Evolutionary conservation across 345 rosid species (phyloP).

Genomic region (Tarenaya hassleriana): DNA sequence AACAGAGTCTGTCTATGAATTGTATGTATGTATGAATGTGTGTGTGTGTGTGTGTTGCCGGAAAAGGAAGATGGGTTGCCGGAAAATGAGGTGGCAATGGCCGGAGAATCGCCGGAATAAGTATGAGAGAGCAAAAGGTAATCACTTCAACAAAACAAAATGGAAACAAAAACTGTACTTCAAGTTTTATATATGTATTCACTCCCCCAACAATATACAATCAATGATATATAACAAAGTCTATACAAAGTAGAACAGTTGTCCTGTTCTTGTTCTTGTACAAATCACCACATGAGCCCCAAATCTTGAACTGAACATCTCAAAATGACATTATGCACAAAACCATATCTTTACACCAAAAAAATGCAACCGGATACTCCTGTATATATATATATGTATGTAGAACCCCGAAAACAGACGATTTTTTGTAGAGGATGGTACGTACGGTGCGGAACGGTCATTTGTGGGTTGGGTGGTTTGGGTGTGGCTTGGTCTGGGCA

Average conservation of each 20-base stretch:
- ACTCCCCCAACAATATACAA: neutral
- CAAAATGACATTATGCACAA: conserved; percentile 29
- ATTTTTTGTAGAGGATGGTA: neutral
- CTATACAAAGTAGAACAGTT: too few relatives aligned
- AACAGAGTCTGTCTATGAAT: too few relatives aligned
- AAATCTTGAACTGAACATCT: too few relatives aligned
- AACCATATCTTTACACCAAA: too few relatives aligned
- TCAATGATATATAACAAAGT: neutral
- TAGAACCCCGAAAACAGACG: conserved; percentile 17
- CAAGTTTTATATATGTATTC: neutral
- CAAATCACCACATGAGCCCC: too few relatives aligned
- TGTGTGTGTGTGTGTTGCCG: too few relatives aligned
- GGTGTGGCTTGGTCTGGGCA: conserved; percentile 39
- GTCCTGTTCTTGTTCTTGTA: too few relatives aligned
- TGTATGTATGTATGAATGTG: too few relatives aligned
- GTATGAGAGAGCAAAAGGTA: neutral
- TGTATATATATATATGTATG: conserved; percentile 29
- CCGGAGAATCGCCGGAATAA: neutral
- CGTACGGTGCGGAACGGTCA: too few relatives aligned
- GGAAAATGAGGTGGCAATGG: neutral
- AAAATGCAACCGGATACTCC: neutral
- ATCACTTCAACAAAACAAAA: neutral
- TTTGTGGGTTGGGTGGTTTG: conserved; percentile 28
- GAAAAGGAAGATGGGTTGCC: neutral
- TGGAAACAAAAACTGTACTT: neutral